Evolutionary conservation across 352 stramenopile species (phyloP).

Genomic region (Pythium aquatile): DNA sequence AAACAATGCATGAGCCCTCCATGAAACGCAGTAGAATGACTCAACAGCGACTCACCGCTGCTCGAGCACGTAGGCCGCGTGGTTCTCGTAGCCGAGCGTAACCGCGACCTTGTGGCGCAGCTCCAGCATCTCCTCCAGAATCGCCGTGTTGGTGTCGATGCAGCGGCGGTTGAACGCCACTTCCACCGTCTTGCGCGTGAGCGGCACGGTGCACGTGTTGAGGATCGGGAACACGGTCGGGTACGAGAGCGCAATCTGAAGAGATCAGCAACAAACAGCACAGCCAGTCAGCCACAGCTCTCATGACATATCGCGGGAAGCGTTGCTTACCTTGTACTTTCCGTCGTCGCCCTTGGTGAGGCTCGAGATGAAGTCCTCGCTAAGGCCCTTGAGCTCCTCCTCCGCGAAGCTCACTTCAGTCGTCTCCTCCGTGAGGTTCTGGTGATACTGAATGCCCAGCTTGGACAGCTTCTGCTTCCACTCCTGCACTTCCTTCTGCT

Average conservation of each 20-base stretch:
- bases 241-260: slow-evolving; percentile 81
- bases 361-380: slow-evolving; percentile 70
- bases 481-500: slow-evolving; percentile 70
- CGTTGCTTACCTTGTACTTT: slow-evolving; percentile 66
- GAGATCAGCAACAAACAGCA: not conserved
- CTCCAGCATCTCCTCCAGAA: slow-evolving; percentile 82
- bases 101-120: slow-evolving; percentile 76
- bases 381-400: slow-evolving; percentile 78
- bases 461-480: slow-evolving; percentile 87
- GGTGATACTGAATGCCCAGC: slow-evolving; percentile 78
- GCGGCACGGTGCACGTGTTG: slow-evolving; percentile 80
- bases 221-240: slow-evolving; percentile 89
- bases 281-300: not conserved
- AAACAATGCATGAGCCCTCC: not conserved
- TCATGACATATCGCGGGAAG: not conserved
- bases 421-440: slow-evolving; percentile 86
- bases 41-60: slow-evolving; percentile 48
- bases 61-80: slow-evolving; percentile 82
- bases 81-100: slow-evolving; percentile 79
- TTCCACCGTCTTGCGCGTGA: slow-evolving; percentile 78
- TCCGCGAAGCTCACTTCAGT: slow-evolving; percentile 76
- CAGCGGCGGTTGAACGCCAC: slow-evolving; percentile 83
- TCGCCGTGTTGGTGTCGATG: slow-evolving; percentile 77
- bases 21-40: not conserved
- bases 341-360: slow-evolving; percentile 68